Conservation (phyloP, 768 basidiomycete genomes). For the Russula sp. region DNA sequence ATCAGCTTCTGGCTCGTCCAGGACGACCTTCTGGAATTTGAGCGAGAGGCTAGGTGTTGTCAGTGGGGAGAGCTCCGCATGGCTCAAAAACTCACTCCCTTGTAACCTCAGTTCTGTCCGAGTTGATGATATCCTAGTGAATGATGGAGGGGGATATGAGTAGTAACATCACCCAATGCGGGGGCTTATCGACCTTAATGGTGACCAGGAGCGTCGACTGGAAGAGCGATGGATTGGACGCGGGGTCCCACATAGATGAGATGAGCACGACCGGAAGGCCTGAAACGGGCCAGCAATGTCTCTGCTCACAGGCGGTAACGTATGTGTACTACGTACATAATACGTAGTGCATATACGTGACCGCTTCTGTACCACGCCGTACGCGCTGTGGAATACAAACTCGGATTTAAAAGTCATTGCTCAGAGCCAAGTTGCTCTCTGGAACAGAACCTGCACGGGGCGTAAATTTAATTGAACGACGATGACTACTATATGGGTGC, state of each 20-base stretch:
- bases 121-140: too few relatives aligned
- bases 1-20: slow-evolving; percentile 53
- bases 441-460: slow-evolving; percentile 47
- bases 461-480: neutral
- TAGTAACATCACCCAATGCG: too few relatives aligned
- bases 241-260: slow-evolving; percentile 46
- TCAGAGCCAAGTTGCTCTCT: slow-evolving; percentile 57
- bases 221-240: slow-evolving; percentile 53
- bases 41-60: slow-evolving; percentile 20
- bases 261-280: slow-evolving; percentile 50
- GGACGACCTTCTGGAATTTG: slow-evolving; percentile 56
- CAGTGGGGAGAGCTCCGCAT: neutral
- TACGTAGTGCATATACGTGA: too few relatives aligned
- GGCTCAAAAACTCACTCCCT: slow-evolving; percentile 40
- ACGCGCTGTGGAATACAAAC: too few relatives aligned
- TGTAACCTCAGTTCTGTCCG: slow-evolving; percentile 50
- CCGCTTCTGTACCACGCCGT: too few relatives aligned
- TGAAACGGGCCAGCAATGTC: slow-evolving; percentile 57
- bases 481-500: neutral
- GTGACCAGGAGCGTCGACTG: slow-evolving; percentile 55
- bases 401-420: slow-evolving; percentile 17
- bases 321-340: too few relatives aligned
- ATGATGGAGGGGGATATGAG: neutral
- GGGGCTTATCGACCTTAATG: slow-evolving; percentile 42
- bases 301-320: slow-evolving; percentile 24